Base-by-base conservation (phyloP, 176 grass and related monocot species). In the Thalia dealbata region DNA sequence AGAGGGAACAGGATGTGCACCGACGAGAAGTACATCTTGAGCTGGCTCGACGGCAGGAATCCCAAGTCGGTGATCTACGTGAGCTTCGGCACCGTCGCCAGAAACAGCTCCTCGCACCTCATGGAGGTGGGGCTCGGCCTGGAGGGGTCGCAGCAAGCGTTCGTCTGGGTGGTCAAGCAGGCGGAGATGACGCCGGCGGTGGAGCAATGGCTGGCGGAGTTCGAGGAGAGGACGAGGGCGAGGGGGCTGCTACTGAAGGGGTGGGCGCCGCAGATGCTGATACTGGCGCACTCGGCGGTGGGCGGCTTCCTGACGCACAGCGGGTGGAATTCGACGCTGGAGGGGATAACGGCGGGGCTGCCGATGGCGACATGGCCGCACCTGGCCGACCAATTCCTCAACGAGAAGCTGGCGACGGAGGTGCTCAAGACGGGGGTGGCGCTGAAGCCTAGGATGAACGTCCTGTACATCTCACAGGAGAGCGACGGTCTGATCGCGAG, bases 181-280 rank as follows among this genome's bases (percentile, higher is more conserved):
- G 25, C 7, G 35, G 66, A 69, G 6, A 44, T 44, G 3, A 18
- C 15, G 16, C 18, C 46, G 26, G 51, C 52, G 50, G 27, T 73
- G 51, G 71, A 73, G 50, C 12, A 14, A 27, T 73, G 51, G 26
- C 71, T 73, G 16, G 18, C 14, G 35, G 66, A 45, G 29, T 69
- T 69, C 13, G 29, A 69, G 7, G 38, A 22, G 66, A 10, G 66
- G 5, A 69, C 35, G 30, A 43, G 66, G 19, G 7, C 32, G 35
- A 16, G 66, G 32, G 66, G 35, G 14, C 35, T 69, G 35, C 21
- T 69, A 28, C 12, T 64, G 26, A 64, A 13, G 52, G 82, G 82
- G 6, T 84, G 82, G 82, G 82, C 77, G 0, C 77, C 82, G 70
- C 82, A 84, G 70, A 1, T 80, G 64, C 25, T 71, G 44, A 84